These are phyloP conservation scores for Ophiostoma montium DNA, from an alignment of 2,329 filamentous ascomycete genomes.

Conservation along the genomic window DNA sequence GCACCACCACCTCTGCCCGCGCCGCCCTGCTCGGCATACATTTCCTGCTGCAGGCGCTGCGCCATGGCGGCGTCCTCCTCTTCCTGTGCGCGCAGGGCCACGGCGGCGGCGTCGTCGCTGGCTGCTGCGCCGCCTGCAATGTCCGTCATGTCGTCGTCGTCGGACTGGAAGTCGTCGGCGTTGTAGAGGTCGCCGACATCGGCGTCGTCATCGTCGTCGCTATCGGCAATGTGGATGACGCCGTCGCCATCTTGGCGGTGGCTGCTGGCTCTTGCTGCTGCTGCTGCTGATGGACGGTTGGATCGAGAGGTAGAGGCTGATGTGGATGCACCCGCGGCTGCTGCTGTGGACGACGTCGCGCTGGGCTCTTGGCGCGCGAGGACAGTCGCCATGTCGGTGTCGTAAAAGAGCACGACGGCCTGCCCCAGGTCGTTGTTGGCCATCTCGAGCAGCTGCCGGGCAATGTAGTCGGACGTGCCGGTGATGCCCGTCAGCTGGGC, in stretches of 20 bases:
- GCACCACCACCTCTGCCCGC: background rate
- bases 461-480: slow-evolving; percentile 56
- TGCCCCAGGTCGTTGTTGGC: slow-evolving; percentile 74
- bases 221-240: slow-evolving; percentile 52
- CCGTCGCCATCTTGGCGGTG: slow-evolving; percentile 34
- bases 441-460: slow-evolving; percentile 69
- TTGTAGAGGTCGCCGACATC: slow-evolving; percentile 30
- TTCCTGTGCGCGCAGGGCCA: slow-evolving; percentile 39
- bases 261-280: slow-evolving; percentile 1
- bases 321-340: too few relatives aligned
- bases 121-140: slow-evolving; percentile 25
- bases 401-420: slow-evolving; percentile 81
- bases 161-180: slow-evolving; percentile 20
- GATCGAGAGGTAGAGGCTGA: too few relatives aligned
- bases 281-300: background rate
- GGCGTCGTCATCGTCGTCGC: slow-evolving; percentile 22
- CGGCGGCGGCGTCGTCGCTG: slow-evolving; percentile 19
- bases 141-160: slow-evolving; percentile 16
- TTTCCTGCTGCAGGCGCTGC: slow-evolving; percentile 76
- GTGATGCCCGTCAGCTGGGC: slow-evolving; percentile 73
- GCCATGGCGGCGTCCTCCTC: slow-evolving; percentile 94
- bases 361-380: background rate
- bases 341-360: background rate
- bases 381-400: slow-evolving; percentile 53
- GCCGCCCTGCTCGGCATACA: slow-evolving; percentile 42